Evolutionary conservation across 2,329 filamentous ascomycete species (phyloP).

Genomic region (Alternaria solani): DNA sequence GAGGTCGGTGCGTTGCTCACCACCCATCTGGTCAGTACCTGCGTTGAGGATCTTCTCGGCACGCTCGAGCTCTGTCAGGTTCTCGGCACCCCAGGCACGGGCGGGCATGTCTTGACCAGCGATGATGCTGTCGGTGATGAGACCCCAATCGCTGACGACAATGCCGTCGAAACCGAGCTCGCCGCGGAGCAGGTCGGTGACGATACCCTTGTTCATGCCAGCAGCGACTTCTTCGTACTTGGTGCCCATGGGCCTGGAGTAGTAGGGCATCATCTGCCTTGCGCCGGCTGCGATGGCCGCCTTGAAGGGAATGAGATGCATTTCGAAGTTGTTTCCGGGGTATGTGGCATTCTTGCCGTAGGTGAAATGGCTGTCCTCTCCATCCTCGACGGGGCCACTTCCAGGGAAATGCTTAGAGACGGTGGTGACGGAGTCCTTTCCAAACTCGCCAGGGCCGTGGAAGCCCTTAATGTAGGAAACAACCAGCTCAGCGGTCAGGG

Average conservation of each 20-base stretch:
- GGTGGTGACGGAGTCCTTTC: slow-evolving; percentile 55
- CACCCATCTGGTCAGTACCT: slow-evolving; percentile 63
- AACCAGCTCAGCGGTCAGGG: slow-evolving; percentile 49
- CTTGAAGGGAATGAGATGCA: slow-evolving; percentile 61
- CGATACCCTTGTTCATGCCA: slow-evolving; percentile 61
- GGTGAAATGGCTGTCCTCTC: slow-evolving; percentile 62
- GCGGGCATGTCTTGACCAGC: slow-evolving; percentile 57
- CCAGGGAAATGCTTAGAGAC: slow-evolving; percentile 65
- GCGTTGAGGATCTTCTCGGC: slow-evolving; percentile 58
- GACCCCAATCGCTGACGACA: slow-evolving; percentile 63
- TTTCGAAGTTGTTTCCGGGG: slow-evolving; percentile 60
- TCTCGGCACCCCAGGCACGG: slow-evolving; percentile 61
- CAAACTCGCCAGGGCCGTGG: slow-evolving; percentile 55
- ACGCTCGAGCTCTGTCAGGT: slow-evolving; percentile 55
- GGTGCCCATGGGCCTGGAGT: slow-evolving; percentile 58
- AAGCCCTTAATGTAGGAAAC: slow-evolving; percentile 60
- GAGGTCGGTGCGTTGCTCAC: slow-evolving; percentile 59
- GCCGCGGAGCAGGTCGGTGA: slow-evolving; percentile 59
- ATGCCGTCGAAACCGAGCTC: slow-evolving; percentile 62
- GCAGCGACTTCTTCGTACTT: slow-evolving; percentile 59
- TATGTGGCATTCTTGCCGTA: slow-evolving; percentile 63
- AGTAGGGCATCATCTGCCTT: slow-evolving; percentile 63
- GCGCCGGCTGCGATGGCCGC: slow-evolving; percentile 60
- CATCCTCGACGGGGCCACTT: slow-evolving; percentile 58
- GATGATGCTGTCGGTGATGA: slow-evolving; percentile 58